These are phyloP conservation scores for Aristolochia fimbriata DNA, from an alignment of 164 flowering plant species.

Conservation along the genomic window DNA sequence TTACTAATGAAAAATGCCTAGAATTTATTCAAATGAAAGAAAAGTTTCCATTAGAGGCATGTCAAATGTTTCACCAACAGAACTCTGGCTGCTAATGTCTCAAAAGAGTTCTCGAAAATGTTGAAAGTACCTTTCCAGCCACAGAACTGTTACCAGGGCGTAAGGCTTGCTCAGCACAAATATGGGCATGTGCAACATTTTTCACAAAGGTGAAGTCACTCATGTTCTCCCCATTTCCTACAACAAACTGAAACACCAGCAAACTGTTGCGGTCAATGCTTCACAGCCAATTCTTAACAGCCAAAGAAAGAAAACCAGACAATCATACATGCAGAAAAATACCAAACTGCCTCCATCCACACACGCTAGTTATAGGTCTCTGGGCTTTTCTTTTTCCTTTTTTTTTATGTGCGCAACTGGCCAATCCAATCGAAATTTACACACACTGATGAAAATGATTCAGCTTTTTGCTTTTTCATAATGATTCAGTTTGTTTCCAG, in stretches of 20 bases:
- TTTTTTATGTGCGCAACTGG: no score
- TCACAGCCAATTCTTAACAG: no score
- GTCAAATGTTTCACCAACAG: background rate
- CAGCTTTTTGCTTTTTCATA: no score
- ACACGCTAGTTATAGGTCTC: no score
- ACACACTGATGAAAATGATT: no score
- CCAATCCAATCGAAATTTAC: no score
- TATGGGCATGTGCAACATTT: constrained; percentile 73
- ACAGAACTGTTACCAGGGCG: constrained; percentile 32
- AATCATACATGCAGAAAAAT: no score
- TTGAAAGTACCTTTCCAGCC: constrained; percentile 68
- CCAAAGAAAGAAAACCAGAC: no score
- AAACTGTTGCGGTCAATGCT: no score
- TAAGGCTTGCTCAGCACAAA: constrained; percentile 78
- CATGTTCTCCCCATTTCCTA: constrained; percentile 68
- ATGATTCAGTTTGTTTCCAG: no score
- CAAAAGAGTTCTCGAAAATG: background rate
- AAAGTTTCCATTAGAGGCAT: background rate
- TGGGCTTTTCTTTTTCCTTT: no score
- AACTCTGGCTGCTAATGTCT: background rate
- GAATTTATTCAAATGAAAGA: constrained; percentile 8
- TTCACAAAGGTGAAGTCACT: constrained; percentile 74
- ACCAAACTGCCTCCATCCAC: no score
- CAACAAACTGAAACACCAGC: constrained; percentile 43
- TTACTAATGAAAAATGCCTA: constrained; percentile 86